Conservation (phyloP, 306 rosid genomes). For the Lupinus albus region DNA sequence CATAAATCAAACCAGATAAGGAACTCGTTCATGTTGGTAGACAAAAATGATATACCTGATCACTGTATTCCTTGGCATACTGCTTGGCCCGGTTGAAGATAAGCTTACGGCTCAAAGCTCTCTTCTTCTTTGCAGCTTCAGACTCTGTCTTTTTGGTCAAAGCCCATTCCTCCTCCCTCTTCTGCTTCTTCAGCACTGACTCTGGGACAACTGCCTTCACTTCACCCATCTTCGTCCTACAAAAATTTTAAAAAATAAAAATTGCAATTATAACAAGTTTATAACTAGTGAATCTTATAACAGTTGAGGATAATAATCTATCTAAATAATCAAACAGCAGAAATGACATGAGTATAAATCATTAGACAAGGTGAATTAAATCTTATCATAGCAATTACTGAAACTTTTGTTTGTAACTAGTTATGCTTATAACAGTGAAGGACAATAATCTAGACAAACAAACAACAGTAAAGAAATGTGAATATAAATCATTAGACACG, state of each 20-base stretch:
- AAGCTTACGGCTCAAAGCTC: slow-evolving; percentile 62
- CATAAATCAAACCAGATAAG: too few relatives aligned
- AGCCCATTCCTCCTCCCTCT: slow-evolving; percentile 85
- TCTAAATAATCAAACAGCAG: not conserved
- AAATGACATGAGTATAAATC: too few relatives aligned
- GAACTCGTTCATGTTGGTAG: too few relatives aligned
- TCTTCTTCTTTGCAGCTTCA: slow-evolving; percentile 68
- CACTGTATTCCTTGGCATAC: slow-evolving; percentile 61
- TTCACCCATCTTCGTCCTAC: slow-evolving; percentile 59
- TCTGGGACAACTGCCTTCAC: slow-evolving; percentile 67
- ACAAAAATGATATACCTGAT: slow-evolving; percentile 52
- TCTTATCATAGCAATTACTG: too few relatives aligned
- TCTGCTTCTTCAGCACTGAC: slow-evolving; percentile 78
- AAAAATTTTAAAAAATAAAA: too few relatives aligned
- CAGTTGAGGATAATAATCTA: too few relatives aligned
- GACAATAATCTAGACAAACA: too few relatives aligned
- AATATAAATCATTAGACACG: too few relatives aligned
- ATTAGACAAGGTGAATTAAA: not conserved
- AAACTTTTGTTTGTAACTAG: not conserved
- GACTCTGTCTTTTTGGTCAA: slow-evolving; percentile 56
- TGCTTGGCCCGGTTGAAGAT: slow-evolving; percentile 72
- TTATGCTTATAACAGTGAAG: not conserved
- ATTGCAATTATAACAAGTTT: too few relatives aligned
- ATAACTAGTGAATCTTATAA: not conserved
- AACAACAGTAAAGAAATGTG: too few relatives aligned